Percentiles rank a stretch among this genome's conserved stretches.
Evolutionary conservation across 805 yeast species (phyloP).

Genomic region (Candida caryicola): DNA sequence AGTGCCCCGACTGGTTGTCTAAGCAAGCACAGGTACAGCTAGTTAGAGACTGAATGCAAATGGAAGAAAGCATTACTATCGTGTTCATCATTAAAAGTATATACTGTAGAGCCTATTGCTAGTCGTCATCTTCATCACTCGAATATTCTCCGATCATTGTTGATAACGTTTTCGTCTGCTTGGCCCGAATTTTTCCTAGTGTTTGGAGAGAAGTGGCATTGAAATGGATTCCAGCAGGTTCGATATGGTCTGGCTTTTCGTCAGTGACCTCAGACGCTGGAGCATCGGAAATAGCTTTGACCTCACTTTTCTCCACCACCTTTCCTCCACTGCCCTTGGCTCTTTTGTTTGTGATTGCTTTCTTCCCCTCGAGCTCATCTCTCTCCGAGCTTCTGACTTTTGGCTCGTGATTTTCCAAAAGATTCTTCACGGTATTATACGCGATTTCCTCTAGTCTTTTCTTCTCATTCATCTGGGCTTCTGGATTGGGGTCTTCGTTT

Average conservation of each 20-base stretch:
- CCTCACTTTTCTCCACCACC: constrained; percentile 21
- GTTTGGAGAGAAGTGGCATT: constrained; percentile 7
- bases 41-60: constrained; percentile 13
- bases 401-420: constrained; percentile 35
- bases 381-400: constrained; percentile 10
- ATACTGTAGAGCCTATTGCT: too few relatives aligned
- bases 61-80: too few relatives aligned
- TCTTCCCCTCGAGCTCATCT: too few relatives aligned
- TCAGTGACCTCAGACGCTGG: constrained; percentile 15
- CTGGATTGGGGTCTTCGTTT: constrained; percentile 79
- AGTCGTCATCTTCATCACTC: constrained; percentile 29
- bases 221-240: constrained; percentile 7
- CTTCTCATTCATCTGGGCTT: constrained; percentile 50
- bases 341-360: too few relatives aligned
- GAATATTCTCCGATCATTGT: constrained; percentile 24
- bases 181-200: constrained; percentile 6
- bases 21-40: constrained; percentile 12
- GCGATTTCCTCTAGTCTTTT: constrained; percentile 52
- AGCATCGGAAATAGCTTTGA: too few relatives aligned
- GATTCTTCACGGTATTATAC: constrained; percentile 47
- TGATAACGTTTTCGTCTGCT: constrained; percentile 9
- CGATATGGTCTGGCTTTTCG: constrained; percentile 20
- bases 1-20: constrained; percentile 27
- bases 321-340: constrained; percentile 6
- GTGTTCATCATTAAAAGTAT: too few relatives aligned